Conservation (phyloP, 495 filamentous ascomycete species). For the Trichoderma parareesei region DNA sequence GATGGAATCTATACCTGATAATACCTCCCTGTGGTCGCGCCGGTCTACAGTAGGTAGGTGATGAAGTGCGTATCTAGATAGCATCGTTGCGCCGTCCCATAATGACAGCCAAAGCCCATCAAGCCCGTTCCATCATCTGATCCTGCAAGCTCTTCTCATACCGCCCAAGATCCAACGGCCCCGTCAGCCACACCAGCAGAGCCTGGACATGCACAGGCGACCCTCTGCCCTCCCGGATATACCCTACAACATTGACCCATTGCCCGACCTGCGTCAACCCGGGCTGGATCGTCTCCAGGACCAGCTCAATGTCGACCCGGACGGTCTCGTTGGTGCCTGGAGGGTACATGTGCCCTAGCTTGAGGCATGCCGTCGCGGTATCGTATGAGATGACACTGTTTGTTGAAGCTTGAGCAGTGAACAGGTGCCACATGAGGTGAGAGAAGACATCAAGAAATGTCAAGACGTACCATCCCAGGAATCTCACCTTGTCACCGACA, state of each 20-base stretch:
- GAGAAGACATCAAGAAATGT: background rate
- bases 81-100: background rate
- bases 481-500: conserved; percentile 70
- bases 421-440: background rate
- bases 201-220: conserved; percentile 47
- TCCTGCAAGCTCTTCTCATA: conserved; percentile 46
- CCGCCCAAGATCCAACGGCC: conserved; percentile 50
- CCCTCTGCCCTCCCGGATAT: conserved; percentile 42
- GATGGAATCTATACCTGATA: too few relatives aligned
- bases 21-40: background rate
- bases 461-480: conserved; percentile 73
- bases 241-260: conserved; percentile 89
- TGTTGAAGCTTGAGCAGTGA: conserved; percentile 10
- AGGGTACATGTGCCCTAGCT: conserved; percentile 62
- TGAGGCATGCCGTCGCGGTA: conserved; percentile 46
- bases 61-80: background rate
- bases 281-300: conserved; percentile 55
- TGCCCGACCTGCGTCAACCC: conserved; percentile 65
- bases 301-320: conserved; percentile 59
- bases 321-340: conserved; percentile 34
- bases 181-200: conserved; percentile 58
- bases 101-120: background rate
- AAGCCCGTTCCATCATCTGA: background rate
- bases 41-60: background rate
- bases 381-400: conserved; percentile 65